Evolutionary conservation across 305 asterid genomes (phyloP).

Genomic region (Andrographis paniculata): DNA sequence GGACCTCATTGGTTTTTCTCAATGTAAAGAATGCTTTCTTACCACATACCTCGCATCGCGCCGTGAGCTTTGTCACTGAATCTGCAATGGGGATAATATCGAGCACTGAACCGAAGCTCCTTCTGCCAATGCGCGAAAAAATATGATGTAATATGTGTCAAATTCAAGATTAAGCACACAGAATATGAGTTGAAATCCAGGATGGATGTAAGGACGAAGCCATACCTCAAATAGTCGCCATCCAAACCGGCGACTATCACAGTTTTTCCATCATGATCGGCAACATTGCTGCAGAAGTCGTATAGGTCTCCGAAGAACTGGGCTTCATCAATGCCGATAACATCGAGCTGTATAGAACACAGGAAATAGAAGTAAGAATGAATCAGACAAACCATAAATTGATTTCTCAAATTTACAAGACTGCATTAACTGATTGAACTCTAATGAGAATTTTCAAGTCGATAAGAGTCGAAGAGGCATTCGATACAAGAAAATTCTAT

Average conservation of each 20-base stretch:
- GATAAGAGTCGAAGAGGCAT: background rate
- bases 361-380: too few relatives aligned
- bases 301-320: constrained; percentile 78
- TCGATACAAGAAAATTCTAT: background rate
- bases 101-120: constrained; percentile 77
- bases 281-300: constrained; percentile 79
- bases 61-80: constrained; percentile 67
- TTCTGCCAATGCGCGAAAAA: constrained; percentile 34
- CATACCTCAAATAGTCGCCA: constrained; percentile 87
- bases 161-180: background rate
- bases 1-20: constrained; percentile 74
- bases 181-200: background rate
- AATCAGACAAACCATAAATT: too few relatives aligned
- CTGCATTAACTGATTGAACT: too few relatives aligned
- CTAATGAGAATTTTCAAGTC: too few relatives aligned
- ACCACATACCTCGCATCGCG: constrained; percentile 79
- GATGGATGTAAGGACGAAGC: constrained; percentile 1
- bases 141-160: too few relatives aligned
- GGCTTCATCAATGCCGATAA: constrained; percentile 92
- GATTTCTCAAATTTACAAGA: too few relatives aligned
- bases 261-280: constrained; percentile 84
- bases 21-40: constrained; percentile 58
- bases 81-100: constrained; percentile 84
- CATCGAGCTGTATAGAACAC: constrained; percentile 33
- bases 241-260: constrained; percentile 88